Evolutionary conservation across 495 filamentous ascomycete genomes (phyloP).

Genomic region (Penicillium cataractarum): DNA sequence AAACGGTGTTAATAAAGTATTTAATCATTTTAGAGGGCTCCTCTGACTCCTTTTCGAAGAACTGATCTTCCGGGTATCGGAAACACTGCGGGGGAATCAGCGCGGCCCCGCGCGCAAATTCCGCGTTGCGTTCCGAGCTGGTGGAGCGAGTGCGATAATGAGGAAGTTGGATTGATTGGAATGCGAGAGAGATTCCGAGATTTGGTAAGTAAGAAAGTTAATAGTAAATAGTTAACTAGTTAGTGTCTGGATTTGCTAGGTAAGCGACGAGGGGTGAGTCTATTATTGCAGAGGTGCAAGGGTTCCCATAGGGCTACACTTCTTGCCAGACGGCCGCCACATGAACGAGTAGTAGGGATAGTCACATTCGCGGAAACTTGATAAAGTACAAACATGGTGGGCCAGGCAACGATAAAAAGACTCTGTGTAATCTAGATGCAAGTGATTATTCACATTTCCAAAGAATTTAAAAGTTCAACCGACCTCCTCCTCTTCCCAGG

Average conservation of each 20-base stretch:
- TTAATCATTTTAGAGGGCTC: background rate
- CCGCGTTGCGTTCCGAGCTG: slow-evolving; percentile 8
- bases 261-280: no score
- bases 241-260: no score
- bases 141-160: background rate
- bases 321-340: no score
- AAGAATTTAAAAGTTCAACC: background rate
- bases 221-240: no score
- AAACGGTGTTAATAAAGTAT: background rate
- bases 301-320: no score
- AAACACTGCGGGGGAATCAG: background rate
- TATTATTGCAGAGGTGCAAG: no score
- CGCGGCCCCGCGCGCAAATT: slow-evolving; percentile 1
- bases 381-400: no score
- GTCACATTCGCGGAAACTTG: no score
- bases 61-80: background rate
- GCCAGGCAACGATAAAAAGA: no score
- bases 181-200: background rate
- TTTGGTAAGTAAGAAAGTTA: background rate
- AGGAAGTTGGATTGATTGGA: background rate
- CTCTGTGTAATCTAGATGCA: background rate
- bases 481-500: background rate
- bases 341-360: no score
- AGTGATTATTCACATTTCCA: background rate
- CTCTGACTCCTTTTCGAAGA: background rate